Evolutionary conservation across 306 rosid genomes (phyloP).

Genomic region (Vicia faba): DNA sequence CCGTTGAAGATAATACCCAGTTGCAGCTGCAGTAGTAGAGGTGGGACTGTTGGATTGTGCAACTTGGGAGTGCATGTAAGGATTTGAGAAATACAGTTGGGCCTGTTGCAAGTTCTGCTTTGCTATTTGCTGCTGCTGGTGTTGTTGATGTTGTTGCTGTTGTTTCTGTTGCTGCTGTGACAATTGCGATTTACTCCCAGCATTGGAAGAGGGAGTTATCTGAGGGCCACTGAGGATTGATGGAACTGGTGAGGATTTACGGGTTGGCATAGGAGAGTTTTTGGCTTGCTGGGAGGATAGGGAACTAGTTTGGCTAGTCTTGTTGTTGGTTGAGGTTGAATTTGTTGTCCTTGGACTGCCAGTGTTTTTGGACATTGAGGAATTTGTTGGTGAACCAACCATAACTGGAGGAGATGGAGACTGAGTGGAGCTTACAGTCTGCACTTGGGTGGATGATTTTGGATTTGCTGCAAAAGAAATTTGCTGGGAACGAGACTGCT

Average conservation of each 20-base stretch:
- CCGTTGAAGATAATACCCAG: slow-evolving; percentile 57
- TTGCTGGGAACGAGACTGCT: slow-evolving; percentile 74
- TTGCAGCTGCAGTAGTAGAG: slow-evolving; percentile 53
- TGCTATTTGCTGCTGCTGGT: slow-evolving; percentile 46
- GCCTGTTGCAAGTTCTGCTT: slow-evolving; percentile 70
- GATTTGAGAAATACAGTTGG: slow-evolving; percentile 56
- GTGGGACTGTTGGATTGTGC: slow-evolving; percentile 60
- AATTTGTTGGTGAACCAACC: slow-evolving; percentile 87
- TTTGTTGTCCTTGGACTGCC: slow-evolving; percentile 87
- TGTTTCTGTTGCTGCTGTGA: slow-evolving; percentile 56
- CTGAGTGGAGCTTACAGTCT: slow-evolving; percentile 62
- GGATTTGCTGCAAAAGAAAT: slow-evolving; percentile 82
- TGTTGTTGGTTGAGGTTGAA: slow-evolving; percentile 60
- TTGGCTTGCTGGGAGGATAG: slow-evolving; percentile 74
- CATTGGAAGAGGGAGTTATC: slow-evolving; percentile 51
- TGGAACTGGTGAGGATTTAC: slow-evolving; percentile 83
- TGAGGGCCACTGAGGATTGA: slow-evolving; percentile 76
- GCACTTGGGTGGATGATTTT: slow-evolving; percentile 66
- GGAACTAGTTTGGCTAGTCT: slow-evolving; percentile 66
- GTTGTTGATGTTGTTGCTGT: slow-evolving; percentile 54
- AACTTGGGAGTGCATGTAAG: slow-evolving; percentile 58
- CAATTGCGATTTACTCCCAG: slow-evolving; percentile 59
- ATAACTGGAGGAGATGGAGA: slow-evolving; percentile 76
- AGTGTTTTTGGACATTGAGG: slow-evolving; percentile 79
- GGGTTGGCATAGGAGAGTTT: slow-evolving; percentile 52